phyloP scores from a whole-genome alignment of 2,329 filamentous ascomycete species.

The Colletotrichum horii region DNA sequence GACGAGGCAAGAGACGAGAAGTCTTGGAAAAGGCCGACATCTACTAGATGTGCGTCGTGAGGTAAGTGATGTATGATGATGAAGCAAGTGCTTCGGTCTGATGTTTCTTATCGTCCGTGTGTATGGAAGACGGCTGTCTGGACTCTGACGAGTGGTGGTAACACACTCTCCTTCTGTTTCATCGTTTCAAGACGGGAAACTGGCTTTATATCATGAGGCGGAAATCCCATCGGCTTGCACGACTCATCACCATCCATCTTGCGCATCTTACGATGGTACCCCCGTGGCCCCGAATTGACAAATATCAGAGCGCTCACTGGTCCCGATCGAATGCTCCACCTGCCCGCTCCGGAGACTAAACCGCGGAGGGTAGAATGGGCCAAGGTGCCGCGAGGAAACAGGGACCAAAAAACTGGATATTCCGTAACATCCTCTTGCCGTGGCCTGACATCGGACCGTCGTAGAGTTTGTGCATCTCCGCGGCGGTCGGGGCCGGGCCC shows the following conservation, averaged over 20 bases:
- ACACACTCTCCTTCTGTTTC: not conserved
- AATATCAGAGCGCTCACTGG: not conserved
- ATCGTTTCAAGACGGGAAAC: not conserved
- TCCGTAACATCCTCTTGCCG: conserved; percentile 2
- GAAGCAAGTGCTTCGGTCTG: not conserved
- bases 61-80: not conserved
- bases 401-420: not conserved
- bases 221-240: not conserved
- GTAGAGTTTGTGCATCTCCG: conserved; percentile 14
- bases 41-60: not conserved
- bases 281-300: not conserved
- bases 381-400: not conserved
- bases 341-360: conserved; percentile 5
- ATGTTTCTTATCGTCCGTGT: not conserved
- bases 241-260: not conserved
- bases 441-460: conserved; percentile 17
- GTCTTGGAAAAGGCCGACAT: not conserved
- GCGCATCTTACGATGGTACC: not conserved
- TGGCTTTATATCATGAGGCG: not conserved
- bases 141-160: not conserved
- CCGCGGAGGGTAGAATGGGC: not conserved
- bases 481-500: not conserved
- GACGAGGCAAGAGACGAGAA: not conserved
- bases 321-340: not conserved
- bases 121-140: not conserved